These are phyloP conservation scores for Fraxinus anomala DNA, from an alignment of 257 asterid species.

Conservation along the genomic window DNA sequence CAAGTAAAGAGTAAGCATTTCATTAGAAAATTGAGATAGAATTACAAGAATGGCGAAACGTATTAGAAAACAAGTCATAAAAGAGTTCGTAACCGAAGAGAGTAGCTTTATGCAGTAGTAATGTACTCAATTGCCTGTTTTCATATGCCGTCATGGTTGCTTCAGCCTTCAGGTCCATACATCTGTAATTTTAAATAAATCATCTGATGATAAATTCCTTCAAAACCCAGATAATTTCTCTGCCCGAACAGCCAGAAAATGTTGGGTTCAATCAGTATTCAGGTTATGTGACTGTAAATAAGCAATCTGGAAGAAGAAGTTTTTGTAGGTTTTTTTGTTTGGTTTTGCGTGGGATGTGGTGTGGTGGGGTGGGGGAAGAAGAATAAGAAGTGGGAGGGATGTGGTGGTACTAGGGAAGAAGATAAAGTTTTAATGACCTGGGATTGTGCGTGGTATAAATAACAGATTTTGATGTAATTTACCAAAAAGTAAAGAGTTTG, in stretches of 20 bases:
- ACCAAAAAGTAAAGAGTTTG: no score
- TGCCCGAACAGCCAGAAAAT: slow-evolving; percentile 89
- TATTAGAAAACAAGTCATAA: not conserved
- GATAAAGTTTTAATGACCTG: no score
- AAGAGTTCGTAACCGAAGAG: not conserved
- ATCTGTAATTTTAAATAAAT: slow-evolving; percentile 40
- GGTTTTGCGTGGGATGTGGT: no score
- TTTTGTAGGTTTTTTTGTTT: no score
- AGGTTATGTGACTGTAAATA: slow-evolving; percentile 80
- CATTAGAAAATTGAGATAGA: not conserved
- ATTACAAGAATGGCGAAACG: not conserved
- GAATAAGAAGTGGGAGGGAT: no score
- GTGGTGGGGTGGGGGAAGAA: no score
- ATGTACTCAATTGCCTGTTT: slow-evolving; percentile 79
- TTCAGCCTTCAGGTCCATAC: slow-evolving; percentile 68
- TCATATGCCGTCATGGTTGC: slow-evolving; percentile 89
- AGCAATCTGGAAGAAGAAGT: slow-evolving; percentile 57
- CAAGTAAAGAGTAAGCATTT: no score
- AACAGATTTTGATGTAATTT: no score
- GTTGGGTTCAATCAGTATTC: slow-evolving; percentile 73
- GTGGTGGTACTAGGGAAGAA: no score
- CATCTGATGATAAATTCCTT: slow-evolving; percentile 26
- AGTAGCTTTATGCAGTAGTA: slow-evolving; percentile 39
- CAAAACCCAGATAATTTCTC: slow-evolving; percentile 41
- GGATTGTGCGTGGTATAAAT: no score